Percentiles rank a stretch among this genome's conserved stretches.
phyloP scores from a whole-genome alignment of 2,329 filamentous ascomycete genomes.

The Septoria linicola region DNA sequence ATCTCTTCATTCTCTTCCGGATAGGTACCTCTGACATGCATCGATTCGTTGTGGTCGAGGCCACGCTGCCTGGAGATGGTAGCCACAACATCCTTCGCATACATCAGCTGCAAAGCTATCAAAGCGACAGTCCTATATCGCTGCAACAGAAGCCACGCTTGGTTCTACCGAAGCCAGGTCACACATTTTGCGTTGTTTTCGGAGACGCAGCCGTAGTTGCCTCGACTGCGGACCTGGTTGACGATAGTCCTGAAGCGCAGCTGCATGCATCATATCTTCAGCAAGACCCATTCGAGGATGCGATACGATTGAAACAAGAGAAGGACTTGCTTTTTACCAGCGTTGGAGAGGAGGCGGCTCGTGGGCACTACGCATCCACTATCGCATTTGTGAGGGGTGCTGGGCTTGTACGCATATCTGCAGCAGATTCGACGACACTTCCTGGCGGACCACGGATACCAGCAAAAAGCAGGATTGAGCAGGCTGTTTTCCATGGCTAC shows the following conservation, averaged over 20 bases:
- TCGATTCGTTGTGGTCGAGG: conserved; percentile 74
- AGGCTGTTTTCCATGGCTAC: conserved; percentile 88
- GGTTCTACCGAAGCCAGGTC: conserved; percentile 72
- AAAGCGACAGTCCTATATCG: conserved; percentile 53
- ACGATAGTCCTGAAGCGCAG: conserved; percentile 69
- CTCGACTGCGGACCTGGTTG: conserved; percentile 64
- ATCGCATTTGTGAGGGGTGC: conserved; percentile 58
- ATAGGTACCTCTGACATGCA: conserved; percentile 40
- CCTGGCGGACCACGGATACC: conserved; percentile 60
- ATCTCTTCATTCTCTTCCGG: conserved; percentile 34
- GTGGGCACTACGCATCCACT: conserved; percentile 39
- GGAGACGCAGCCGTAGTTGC: conserved; percentile 73
- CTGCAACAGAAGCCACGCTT: conserved; percentile 56
- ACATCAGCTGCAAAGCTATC: conserved; percentile 14
- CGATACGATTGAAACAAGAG: conserved; percentile 69
- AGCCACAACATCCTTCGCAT: conserved; percentile 53
- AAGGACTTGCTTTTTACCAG: conserved; percentile 52
- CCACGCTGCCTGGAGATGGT: conserved; percentile 58
- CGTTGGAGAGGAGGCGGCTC: conserved; percentile 48
- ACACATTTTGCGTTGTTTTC: conserved; percentile 81
- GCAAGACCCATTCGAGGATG: conserved; percentile 76
- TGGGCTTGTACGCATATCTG: conserved; percentile 57
- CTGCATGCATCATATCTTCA: conserved; percentile 66
- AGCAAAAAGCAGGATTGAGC: conserved; percentile 85
- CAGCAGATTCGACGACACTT: conserved; percentile 56